These are phyloP conservation scores for Coccomyxa sp. DNA, from an alignment of 139 green algal species.

Conservation along the genomic window DNA sequence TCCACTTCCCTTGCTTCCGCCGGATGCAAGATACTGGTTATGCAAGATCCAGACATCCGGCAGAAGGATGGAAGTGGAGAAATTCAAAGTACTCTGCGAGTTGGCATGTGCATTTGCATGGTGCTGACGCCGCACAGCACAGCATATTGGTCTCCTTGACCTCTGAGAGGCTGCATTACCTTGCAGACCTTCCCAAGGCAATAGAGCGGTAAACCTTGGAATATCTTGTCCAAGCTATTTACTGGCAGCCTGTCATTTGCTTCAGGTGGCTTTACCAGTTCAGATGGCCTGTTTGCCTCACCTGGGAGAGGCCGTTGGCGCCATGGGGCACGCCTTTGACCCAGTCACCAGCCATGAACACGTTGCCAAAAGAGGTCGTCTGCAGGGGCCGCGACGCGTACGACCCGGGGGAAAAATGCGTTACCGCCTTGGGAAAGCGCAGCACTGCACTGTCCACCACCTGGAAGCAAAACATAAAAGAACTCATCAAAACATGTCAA, in stretches of 20 bases:
- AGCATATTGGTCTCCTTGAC: no score
- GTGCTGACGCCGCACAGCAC: no score
- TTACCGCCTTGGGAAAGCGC: constrained; percentile 73
- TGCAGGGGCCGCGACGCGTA: constrained; percentile 58
- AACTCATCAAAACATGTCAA: background rate
- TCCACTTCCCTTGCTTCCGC: no score
- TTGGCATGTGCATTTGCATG: no score
- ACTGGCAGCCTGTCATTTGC: background rate
- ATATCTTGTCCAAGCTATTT: no score
- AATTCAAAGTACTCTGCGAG: no score
- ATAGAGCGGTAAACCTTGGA: no score
- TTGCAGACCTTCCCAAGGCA: no score
- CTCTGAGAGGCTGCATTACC: no score
- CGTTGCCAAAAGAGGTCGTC: constrained; percentile 63
- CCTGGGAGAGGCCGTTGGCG: constrained; percentile 71
- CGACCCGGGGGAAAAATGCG: constrained; percentile 79
- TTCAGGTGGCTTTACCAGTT: background rate
- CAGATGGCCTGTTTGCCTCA: background rate
- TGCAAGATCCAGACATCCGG: no score
- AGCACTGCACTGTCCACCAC: constrained; percentile 70
- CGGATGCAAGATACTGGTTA: no score
- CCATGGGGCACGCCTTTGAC: constrained; percentile 75
- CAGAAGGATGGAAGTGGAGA: no score
- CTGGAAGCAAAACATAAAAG: background rate
- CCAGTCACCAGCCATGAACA: constrained; percentile 80